Evolutionary conservation across 768 basidiomycete genomes (phyloP).

Genomic region (Termitomyces sp.): DNA sequence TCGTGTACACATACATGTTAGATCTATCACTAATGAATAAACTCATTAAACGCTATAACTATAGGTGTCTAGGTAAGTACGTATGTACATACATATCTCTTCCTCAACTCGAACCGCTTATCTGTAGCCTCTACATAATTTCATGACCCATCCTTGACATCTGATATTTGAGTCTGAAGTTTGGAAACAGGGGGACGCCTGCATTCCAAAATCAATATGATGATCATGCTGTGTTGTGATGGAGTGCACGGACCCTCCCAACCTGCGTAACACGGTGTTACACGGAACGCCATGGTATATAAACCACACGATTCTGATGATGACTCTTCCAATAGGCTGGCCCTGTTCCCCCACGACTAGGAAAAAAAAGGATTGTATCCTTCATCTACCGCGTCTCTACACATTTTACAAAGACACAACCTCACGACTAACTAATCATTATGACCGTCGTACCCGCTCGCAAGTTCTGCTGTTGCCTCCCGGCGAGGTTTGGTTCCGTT

Average conservation of each 20-base stretch:
- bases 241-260: slow-evolving; percentile 10
- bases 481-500: slow-evolving; percentile 44
- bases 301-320: slow-evolving; percentile 17
- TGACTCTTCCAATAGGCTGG: slow-evolving; percentile 38
- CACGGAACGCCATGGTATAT: slow-evolving; percentile 24
- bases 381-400: slow-evolving; percentile 7
- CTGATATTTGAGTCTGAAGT: no score
- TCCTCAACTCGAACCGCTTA: no score
- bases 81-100: no score
- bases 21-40: no score
- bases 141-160: no score
- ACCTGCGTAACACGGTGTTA: slow-evolving; percentile 7
- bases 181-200: no score
- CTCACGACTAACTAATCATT: slow-evolving; percentile 13
- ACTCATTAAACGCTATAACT: no score
- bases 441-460: slow-evolving; percentile 36
- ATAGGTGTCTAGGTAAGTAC: no score
- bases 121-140: no score
- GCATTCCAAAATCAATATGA: no score
- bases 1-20: no score
- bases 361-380: slow-evolving; percentile 17
- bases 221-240: slow-evolving; percentile 7
- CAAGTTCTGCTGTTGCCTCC: slow-evolving; percentile 50
- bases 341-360: slow-evolving; percentile 32
- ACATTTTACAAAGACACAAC: slow-evolving; percentile 6